These are phyloP conservation scores for Carpinus viminea DNA, from an alignment of 306 rosid species.

Conservation along the genomic window DNA sequence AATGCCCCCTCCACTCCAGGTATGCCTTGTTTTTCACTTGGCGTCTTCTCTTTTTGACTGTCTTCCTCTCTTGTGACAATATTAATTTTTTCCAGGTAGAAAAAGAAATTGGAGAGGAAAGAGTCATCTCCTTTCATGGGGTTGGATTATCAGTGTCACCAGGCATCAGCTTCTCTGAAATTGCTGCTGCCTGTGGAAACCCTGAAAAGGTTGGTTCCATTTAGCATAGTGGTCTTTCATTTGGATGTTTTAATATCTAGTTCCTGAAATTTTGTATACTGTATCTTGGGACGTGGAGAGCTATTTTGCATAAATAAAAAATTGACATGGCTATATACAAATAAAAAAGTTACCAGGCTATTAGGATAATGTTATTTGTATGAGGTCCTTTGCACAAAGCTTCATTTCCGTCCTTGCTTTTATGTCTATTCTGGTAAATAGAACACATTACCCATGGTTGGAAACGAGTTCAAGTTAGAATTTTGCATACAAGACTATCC, in stretches of 20 bases:
- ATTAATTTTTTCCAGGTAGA: conserved; percentile 63
- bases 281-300: neutral
- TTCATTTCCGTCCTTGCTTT: neutral
- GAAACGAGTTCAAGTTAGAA: neutral
- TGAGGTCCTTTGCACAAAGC: neutral
- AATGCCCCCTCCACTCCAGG: conserved; percentile 95
- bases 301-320: neutral
- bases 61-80: conserved; percentile 20
- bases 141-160: conserved; percentile 78
- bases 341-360: neutral
- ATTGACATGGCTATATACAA: neutral
- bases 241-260: neutral
- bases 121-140: conserved; percentile 75
- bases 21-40: conserved; percentile 36
- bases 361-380: neutral
- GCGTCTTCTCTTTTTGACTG: conserved; percentile 18
- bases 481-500: neutral
- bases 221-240: conserved; percentile 23
- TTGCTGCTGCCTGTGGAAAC: conserved; percentile 44
- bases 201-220: conserved; percentile 68
- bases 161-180: conserved; percentile 55
- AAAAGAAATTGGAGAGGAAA: conserved; percentile 89
- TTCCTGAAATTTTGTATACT: neutral
- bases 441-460: neutral
- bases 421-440: neutral